Conservation (phyloP, 2,329 filamentous ascomycete genomes). For the Curvularia lunata region DNA sequence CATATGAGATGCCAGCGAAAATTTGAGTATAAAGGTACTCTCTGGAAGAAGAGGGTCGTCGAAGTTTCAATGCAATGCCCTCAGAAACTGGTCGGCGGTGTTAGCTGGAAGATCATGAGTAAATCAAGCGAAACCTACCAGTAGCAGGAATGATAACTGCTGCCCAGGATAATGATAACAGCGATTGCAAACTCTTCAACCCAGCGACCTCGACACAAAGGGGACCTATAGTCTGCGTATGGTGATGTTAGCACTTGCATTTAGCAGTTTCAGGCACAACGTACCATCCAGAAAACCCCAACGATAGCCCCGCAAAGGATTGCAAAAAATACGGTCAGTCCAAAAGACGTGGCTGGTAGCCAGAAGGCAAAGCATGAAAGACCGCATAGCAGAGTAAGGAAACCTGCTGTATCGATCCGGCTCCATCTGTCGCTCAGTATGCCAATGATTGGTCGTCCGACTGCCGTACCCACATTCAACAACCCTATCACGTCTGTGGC, state of each 20-base stretch:
- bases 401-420: slow-evolving; percentile 52
- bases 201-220: slow-evolving; percentile 52
- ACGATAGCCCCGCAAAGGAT: slow-evolving; percentile 54
- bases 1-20: slow-evolving; percentile 47
- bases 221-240: slow-evolving; percentile 47
- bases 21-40: slow-evolving; percentile 50
- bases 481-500: slow-evolving; percentile 53
- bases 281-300: slow-evolving; percentile 58
- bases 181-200: slow-evolving; percentile 49
- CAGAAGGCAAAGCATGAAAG: slow-evolving; percentile 54
- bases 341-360: slow-evolving; percentile 54
- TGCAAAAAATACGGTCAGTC: slow-evolving; percentile 53
- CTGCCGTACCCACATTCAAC: slow-evolving; percentile 56
- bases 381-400: slow-evolving; percentile 50
- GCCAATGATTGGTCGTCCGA: slow-evolving; percentile 57
- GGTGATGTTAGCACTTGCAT: background rate
- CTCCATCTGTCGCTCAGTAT: slow-evolving; percentile 55
- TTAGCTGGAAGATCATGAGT: background rate
- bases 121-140: slow-evolving; percentile 33
- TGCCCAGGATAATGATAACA: slow-evolving; percentile 50
- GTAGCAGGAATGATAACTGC: slow-evolving; percentile 45
- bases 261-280: slow-evolving; percentile 7
- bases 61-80: slow-evolving; percentile 51
- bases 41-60: slow-evolving; percentile 30
- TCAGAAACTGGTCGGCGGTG: slow-evolving; percentile 34